Percentiles rank a stretch among this genome's conserved stretches.
phyloP scores from a whole-genome alignment of 2,329 filamentous ascomycete species.

The Aspergillus awamori region DNA sequence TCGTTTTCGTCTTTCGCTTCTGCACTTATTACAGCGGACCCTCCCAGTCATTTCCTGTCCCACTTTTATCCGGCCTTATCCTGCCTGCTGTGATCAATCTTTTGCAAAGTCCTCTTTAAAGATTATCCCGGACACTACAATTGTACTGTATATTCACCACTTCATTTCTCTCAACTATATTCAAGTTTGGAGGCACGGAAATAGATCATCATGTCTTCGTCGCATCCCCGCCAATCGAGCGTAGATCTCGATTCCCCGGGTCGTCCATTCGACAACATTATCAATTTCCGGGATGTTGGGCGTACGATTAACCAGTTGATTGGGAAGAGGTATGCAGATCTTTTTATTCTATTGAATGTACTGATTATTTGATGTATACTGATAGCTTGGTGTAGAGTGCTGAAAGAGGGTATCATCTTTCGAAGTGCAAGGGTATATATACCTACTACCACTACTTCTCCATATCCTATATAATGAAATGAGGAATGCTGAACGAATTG shows the following conservation, averaged over 20 bases:
- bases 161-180: neutral
- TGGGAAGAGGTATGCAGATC: slow-evolving; percentile 54
- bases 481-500: neutral
- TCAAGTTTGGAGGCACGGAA: too few species aligned
- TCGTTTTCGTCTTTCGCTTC: too few species aligned
- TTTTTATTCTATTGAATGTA: neutral
- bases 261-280: slow-evolving; percentile 58
- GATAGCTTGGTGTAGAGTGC: slow-evolving; percentile 32
- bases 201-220: neutral
- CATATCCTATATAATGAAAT: too few species aligned
- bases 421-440: slow-evolving; percentile 65
- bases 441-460: neutral
- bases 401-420: slow-evolving; percentile 67
- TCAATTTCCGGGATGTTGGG: slow-evolving; percentile 79
- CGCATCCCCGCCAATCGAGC: slow-evolving; percentile 29
- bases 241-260: slow-evolving; percentile 39
- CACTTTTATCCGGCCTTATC: too few species aligned
- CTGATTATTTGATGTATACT: neutral
- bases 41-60: too few species aligned
- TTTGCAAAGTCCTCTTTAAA: too few species aligned
- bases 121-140: neutral
- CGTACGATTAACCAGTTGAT: slow-evolving; percentile 64
- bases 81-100: too few species aligned
- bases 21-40: too few species aligned
- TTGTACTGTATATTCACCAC: neutral